A percentile compares a stretch with the other conserved stretches of the same genome.
phyloP scores from a whole-genome alignment of 2,329 filamentous ascomycete species.

The Hypoxylon sp. region DNA sequence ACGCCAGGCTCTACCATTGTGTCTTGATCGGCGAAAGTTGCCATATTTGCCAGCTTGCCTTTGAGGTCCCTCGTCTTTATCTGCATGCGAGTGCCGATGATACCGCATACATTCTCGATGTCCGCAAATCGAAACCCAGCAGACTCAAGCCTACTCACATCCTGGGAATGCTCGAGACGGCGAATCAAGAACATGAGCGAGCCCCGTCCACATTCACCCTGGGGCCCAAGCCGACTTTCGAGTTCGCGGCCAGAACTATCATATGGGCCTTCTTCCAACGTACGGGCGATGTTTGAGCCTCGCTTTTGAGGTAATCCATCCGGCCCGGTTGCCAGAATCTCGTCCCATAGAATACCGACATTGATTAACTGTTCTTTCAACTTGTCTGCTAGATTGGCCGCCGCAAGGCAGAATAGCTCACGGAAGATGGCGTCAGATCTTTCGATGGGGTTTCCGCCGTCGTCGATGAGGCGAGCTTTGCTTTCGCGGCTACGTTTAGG shows the following conservation, averaged over 20 bases:
- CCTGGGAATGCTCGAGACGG: slow-evolving; percentile 66
- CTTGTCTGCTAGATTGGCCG: slow-evolving; percentile 76
- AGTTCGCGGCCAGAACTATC: slow-evolving; percentile 58
- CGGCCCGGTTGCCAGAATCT: slow-evolving; percentile 75
- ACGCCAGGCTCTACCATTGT: slow-evolving; percentile 64
- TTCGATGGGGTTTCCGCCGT: slow-evolving; percentile 68
- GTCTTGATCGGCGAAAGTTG: slow-evolving; percentile 63
- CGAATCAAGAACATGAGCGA: slow-evolving; percentile 85
- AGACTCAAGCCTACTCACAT: slow-evolving; percentile 73
- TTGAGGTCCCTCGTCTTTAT: slow-evolving; percentile 73
- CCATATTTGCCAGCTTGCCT: slow-evolving; percentile 72
- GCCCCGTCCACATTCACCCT: slow-evolving; percentile 70
- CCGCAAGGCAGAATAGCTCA: slow-evolving; percentile 85
- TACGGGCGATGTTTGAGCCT: slow-evolving; percentile 25
- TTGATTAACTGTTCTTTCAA: slow-evolving; percentile 72
- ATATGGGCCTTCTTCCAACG: slow-evolving; percentile 26
- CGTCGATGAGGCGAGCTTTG: slow-evolving; percentile 61
- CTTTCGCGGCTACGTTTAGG: slow-evolving; percentile 54
- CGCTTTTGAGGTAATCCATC: slow-evolving; percentile 40
- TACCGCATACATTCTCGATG: slow-evolving; percentile 73
- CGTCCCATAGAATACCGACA: slow-evolving; percentile 78
- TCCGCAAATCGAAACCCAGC: slow-evolving; percentile 83
- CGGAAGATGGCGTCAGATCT: slow-evolving; percentile 83
- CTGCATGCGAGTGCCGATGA: slow-evolving; percentile 79
- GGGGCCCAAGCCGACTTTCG: slow-evolving; percentile 42